A percentile compares a stretch with the other conserved stretches of the same genome.
These are phyloP conservation scores for Mycothermus thermophilus DNA, from an alignment of 495 filamentous ascomycete species.

Conservation along the genomic window DNA sequence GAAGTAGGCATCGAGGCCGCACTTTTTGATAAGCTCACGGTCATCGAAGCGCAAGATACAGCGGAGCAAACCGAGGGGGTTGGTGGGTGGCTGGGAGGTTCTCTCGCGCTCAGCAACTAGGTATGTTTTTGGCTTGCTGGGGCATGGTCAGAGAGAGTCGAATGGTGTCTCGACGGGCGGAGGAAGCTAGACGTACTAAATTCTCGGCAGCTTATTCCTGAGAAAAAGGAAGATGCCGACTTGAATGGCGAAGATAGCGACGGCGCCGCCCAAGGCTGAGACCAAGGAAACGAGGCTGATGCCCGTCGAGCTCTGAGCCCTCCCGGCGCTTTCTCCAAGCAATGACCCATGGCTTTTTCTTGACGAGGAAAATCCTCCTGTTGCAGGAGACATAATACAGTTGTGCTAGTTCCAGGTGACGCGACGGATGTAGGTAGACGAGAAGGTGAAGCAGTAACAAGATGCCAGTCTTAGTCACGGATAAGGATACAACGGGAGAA, in stretches of 20 bases:
- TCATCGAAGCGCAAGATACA: constrained; percentile 65
- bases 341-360: too few species aligned
- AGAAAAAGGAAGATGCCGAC: constrained; percentile 63
- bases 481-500: too few species aligned
- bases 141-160: not conserved
- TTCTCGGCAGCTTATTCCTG: constrained; percentile 62
- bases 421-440: too few species aligned
- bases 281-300: constrained; percentile 54
- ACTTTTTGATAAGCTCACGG: constrained; percentile 86
- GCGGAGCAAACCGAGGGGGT: constrained; percentile 52
- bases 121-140: constrained; percentile 74
- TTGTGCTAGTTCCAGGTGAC: too few species aligned
- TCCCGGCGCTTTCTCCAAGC: constrained; percentile 11
- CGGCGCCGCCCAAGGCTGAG: constrained; percentile 57
- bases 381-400: too few species aligned
- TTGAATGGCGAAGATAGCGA: constrained; percentile 66
- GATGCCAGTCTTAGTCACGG: too few species aligned
- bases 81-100: constrained; percentile 55
- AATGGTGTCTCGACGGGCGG: constrained; percentile 1
- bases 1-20: constrained; percentile 94
- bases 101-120: constrained; percentile 80
- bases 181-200: constrained; percentile 51
- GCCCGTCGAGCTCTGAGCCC: constrained; percentile 31
- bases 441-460: too few species aligned
- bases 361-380: too few species aligned